Conservation (phyloP, 2,329 filamentous ascomycete species). For the Alternaria brassicicola region DNA sequence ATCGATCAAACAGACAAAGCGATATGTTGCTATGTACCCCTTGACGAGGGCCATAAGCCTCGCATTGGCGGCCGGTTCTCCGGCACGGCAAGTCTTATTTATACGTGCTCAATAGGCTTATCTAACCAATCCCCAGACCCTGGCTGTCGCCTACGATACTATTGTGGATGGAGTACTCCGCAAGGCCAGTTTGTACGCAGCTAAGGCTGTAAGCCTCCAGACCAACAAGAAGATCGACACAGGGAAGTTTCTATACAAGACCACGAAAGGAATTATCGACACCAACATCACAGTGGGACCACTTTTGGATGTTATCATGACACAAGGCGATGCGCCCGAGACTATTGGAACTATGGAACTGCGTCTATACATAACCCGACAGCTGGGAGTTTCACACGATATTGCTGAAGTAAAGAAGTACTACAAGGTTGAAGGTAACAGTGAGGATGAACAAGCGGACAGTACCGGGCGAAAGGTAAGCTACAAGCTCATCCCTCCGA, state of each 20-base stretch:
- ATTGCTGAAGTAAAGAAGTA: conserved; percentile 21
- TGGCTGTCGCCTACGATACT: conserved; percentile 43
- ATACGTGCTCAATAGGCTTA: background rate
- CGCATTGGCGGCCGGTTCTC: conserved; percentile 39
- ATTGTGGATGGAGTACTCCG: conserved; percentile 48
- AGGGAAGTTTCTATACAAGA: conserved; percentile 26
- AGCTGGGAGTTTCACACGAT: conserved; percentile 22
- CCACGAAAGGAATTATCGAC: conserved; percentile 67
- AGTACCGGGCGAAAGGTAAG: background rate
- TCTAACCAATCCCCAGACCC: conserved; percentile 20
- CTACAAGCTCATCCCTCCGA: conserved; percentile 28
- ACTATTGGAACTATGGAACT: conserved; percentile 44
- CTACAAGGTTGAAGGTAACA: background rate
- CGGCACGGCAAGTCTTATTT: conserved; percentile 35
- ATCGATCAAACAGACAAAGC: conserved; percentile 29
- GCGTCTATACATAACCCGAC: conserved; percentile 34
- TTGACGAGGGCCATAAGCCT: conserved; percentile 40
- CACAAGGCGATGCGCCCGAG: conserved; percentile 16
- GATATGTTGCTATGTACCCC: conserved; percentile 47
- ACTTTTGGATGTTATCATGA: conserved; percentile 59
- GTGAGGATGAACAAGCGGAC: background rate
- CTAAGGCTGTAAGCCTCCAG: conserved; percentile 18
- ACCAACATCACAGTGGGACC: conserved; percentile 92
- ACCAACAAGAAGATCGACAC: conserved; percentile 33
- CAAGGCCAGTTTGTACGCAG: conserved; percentile 12